phyloP scores from a whole-genome alignment of 2,329 filamentous ascomycete species.

The Thelonectria discophora region DNA sequence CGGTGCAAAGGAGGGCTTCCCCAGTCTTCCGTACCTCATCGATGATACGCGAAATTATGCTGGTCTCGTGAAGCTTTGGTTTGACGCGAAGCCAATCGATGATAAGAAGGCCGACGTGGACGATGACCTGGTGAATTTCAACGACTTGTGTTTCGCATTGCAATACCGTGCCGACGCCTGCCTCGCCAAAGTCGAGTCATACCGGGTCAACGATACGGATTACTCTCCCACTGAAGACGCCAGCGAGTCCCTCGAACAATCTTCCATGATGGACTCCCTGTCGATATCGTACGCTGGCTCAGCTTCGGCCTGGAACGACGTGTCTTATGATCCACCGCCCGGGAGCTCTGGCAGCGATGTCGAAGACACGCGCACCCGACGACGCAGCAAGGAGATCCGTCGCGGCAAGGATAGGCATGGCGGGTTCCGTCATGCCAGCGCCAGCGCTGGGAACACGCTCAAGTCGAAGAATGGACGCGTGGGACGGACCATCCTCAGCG shows the following conservation, averaged over 20 bases:
- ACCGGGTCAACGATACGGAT: slow-evolving; percentile 51
- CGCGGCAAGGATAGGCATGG: slow-evolving; percentile 43
- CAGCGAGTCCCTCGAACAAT: slow-evolving; percentile 59
- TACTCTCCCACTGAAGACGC: slow-evolving; percentile 49
- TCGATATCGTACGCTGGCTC: slow-evolving; percentile 44
- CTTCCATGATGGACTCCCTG: slow-evolving; percentile 48
- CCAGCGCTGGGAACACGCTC: slow-evolving; percentile 44
- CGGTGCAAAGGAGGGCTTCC: slow-evolving; percentile 88
- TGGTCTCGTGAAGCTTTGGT: slow-evolving; percentile 82
- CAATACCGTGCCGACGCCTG: slow-evolving; percentile 63
- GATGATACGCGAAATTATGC: slow-evolving; percentile 89
- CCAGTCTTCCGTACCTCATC: slow-evolving; percentile 90
- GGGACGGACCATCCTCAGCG: slow-evolving; percentile 54
- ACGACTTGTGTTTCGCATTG: slow-evolving; percentile 59
- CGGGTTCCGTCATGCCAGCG: slow-evolving; percentile 42
- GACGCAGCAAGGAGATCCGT: slow-evolving; percentile 47
- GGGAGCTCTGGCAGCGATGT: slow-evolving; percentile 63
- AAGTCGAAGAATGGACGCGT: slow-evolving; percentile 52
- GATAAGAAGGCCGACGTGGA: slow-evolving; percentile 47
- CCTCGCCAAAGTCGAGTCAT: slow-evolving; percentile 57
- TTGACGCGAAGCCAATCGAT: slow-evolving; percentile 62
- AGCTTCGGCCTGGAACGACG: slow-evolving; percentile 41
- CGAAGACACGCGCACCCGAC: slow-evolving; percentile 38
- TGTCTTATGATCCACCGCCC: slow-evolving; percentile 48
- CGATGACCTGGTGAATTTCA: slow-evolving; percentile 64